Conservation (phyloP, 768 basidiomycete species). For the Lentinula aciculospora region DNA sequence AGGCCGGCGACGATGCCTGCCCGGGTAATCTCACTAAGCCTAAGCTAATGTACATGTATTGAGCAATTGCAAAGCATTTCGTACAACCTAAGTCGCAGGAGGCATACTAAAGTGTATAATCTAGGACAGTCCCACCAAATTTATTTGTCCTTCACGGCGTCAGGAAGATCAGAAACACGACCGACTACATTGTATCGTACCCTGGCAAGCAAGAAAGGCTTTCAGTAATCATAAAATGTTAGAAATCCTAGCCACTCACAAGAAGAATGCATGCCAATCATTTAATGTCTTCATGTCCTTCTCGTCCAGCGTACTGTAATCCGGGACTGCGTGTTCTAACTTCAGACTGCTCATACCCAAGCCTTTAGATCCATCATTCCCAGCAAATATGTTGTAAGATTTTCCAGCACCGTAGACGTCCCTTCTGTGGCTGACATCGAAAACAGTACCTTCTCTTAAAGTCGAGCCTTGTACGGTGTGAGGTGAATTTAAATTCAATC, state of each 20-base stretch:
- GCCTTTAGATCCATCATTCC: conserved; percentile 88
- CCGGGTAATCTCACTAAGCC: too few relatives aligned
- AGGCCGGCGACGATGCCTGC: too few relatives aligned
- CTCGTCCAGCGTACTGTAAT: conserved; percentile 72
- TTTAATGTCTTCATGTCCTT: conserved; percentile 75
- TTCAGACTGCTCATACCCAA: conserved; percentile 89
- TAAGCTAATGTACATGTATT: background rate
- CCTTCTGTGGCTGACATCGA: conserved; percentile 80
- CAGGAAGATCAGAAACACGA: conserved; percentile 53
- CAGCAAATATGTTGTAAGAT: conserved; percentile 84
- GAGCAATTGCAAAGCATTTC: too few relatives aligned
- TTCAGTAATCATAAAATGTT: conserved; percentile 1
- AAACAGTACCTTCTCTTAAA: conserved; percentile 85
- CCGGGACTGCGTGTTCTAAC: conserved; percentile 78
- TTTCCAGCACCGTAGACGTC: conserved; percentile 86
- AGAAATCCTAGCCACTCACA: conserved; percentile 41
- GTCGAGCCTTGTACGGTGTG: too few relatives aligned
- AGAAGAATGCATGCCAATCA: conserved; percentile 88
- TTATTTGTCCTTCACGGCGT: background rate
- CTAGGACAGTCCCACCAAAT: background rate
- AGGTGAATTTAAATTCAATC: conserved; percentile 3
- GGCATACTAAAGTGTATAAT: background rate
- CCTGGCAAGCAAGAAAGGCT: conserved; percentile 25
- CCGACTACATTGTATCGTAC: conserved; percentile 90
- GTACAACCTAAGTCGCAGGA: background rate